Conservation (phyloP, 2,329 filamentous ascomycete species). For the Verticillium nubilum region DNA sequence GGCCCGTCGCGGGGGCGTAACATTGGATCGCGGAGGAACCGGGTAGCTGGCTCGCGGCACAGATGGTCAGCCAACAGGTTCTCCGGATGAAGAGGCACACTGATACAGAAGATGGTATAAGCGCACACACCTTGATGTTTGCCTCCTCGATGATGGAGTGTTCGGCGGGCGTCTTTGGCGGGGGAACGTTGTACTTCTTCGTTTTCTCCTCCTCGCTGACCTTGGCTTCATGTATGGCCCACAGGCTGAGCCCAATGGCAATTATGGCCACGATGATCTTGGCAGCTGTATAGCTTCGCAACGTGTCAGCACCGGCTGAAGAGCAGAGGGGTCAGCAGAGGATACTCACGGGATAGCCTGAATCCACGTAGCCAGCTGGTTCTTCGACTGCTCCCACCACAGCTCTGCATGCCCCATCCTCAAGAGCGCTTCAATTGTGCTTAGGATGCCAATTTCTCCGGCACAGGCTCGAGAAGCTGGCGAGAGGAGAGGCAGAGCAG, state of each 20-base stretch:
- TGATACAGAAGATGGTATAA: neutral
- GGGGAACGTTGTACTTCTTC: conserved; percentile 54
- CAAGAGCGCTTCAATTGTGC: neutral
- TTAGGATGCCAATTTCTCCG: neutral
- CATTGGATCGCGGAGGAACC: conserved; percentile 70
- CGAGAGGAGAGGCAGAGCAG: neutral
- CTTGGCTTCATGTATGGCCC: conserved; percentile 22
- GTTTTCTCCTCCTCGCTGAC: conserved; percentile 30
- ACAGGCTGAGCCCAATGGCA: conserved; percentile 22
- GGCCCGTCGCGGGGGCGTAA: conserved; percentile 85
- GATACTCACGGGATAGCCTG: neutral
- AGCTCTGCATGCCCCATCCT: neutral
- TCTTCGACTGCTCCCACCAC: neutral
- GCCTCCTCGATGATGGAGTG: conserved; percentile 53
- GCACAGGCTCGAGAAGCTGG: neutral
- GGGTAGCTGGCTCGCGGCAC: conserved; percentile 37
- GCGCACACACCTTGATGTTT: conserved; percentile 47
- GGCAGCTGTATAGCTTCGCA: neutral
- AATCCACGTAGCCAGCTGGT: neutral
- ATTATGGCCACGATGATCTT: conserved; percentile 22
- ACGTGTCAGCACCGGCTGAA: neutral
- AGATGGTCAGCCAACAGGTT: neutral
- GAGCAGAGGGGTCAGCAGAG: neutral
- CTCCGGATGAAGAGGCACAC: too few species aligned
- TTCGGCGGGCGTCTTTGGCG: conserved; percentile 56